phyloP scores from a whole-genome alignment of 139 green algal genomes.

The Klebsormidium nitens region DNA sequence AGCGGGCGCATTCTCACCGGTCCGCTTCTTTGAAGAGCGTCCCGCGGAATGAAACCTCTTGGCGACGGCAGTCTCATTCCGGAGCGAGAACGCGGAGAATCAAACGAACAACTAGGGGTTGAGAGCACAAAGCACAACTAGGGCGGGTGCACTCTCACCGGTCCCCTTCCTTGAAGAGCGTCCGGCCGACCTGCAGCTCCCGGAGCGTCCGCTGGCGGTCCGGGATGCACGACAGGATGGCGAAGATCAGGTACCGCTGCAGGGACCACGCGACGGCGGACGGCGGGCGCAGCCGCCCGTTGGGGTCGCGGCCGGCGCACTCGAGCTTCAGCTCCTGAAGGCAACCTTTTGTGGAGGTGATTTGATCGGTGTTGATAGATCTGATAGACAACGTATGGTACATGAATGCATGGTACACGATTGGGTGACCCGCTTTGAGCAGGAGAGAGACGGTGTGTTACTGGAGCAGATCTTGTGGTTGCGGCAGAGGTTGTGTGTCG shows the following conservation, averaged over 20 bases:
- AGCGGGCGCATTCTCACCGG: too few species aligned
- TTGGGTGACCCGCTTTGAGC: too few species aligned
- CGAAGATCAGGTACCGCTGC: slow-evolving; percentile 67
- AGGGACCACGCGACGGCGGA: slow-evolving; percentile 39
- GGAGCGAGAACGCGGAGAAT: neutral
- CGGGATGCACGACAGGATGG: slow-evolving; percentile 62
- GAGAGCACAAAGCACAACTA: neutral
- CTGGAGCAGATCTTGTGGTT: too few species aligned
- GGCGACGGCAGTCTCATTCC: too few species aligned
- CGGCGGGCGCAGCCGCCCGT: neutral
- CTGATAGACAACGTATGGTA: too few species aligned
- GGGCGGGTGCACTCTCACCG: neutral
- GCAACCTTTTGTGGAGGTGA: neutral
- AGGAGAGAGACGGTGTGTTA: too few species aligned
- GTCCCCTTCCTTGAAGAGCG: slow-evolving; percentile 50
- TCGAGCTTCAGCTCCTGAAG: slow-evolving; percentile 7
- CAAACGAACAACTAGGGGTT: slow-evolving; percentile 48
- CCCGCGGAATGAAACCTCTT: too few species aligned
- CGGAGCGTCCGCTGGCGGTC: slow-evolving; percentile 67
- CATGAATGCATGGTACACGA: too few species aligned
- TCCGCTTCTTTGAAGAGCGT: too few species aligned
- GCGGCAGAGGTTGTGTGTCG: too few species aligned
- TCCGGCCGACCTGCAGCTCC: slow-evolving; percentile 61
- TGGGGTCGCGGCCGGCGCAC: too few species aligned
- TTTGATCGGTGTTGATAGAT: slow-evolving; percentile 33